Base-by-base conservation (phyloP, 2,329 filamentous ascomycete genomes). In the Diaporthe amygdali region DNA sequence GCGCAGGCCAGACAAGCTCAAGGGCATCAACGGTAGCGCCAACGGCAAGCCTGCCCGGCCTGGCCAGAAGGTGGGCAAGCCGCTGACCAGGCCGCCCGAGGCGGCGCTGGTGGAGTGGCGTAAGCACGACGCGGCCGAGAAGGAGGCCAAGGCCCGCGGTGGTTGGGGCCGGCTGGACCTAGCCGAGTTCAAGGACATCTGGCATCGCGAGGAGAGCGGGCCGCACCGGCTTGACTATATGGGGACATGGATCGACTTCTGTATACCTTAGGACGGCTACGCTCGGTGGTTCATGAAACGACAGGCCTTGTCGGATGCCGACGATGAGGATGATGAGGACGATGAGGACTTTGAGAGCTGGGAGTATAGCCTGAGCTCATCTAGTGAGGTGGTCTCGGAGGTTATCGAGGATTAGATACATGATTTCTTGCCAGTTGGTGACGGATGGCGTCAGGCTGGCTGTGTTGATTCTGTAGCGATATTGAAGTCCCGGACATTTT, bases 221-320 rank as follows among this genome's bases (percentile, higher is more conserved):
- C 88, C 87, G 17, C 90, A 90, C 78, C 84, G 92, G 67, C 86
- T 95, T 73, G 93, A 94, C 75, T 96, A 97, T 81, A 86, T 98
- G 56, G 94, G 94, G 72, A 94, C 90, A 76, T 98, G 96, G 96
- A 94, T 98, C 81, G 95, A 98, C 79, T 91, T 92, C 79, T 92
- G 90, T 79, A 91, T 92, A 75, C 90, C 90, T 17, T 90, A 85
- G 80, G 17, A 41, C 17, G 37, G 68, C 25, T 44, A 64, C 25
- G 61, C 59, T 30, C 10, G 7, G 15, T 49, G n/a, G n/a, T 64
- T 49, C 41, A 49, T 8, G 30, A n/a, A n/a, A n/a, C n/a, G n/a
- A n/a, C 8, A 8, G 30, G 14, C 7, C n/a, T 44, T 44, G 14
- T 3, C 1, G 8, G 64, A 4, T 22, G 20, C 14, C 17, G 34